Evolutionary conservation across 73 alveolate species (phyloP), one percentile per base, ranked within the genome.

Genomic region (Breviolum minutum): DNA sequence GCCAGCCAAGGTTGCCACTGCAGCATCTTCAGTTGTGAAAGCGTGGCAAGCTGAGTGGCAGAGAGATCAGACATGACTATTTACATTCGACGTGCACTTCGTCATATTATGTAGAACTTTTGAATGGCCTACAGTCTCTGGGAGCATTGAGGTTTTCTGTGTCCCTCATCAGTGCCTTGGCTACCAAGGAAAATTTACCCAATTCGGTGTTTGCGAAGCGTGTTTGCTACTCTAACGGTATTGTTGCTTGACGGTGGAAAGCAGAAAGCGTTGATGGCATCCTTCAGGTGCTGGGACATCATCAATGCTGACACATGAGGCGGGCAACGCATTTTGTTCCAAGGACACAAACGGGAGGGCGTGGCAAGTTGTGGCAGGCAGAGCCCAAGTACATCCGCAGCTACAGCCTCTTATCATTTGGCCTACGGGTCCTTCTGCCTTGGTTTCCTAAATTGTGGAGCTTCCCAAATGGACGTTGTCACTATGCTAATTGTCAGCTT

Each of bases 401-500:
- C 88, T 92, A 74, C 98, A 92, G 98, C 90, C 98, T 92, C 68
- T 54, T 92, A 17, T 92, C 98, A 26, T 92, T 92, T 30, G 98
- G 98, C 80, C 29, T 92, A 79, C 91, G 83, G 97, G 97, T 82
- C 27, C 70, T 30, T 19, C 40, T 54, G 92, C 92, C 86, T 71
- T 22, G 19, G 82, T 71, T 20, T 73, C 82, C 83, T 73, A 13
- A 13, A 73, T 26, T 73, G 16, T 40, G 54, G 54, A 40, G 3
- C 54, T 40, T 40, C 54, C 54, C 54, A 40, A 40, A 40, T 40
- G 27, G n/a, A n/a, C n/a, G n/a, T 19, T 20, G 16, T 12, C 22
- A 73, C 13, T 26, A 26, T 73, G 60, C 54, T 73, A 2, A 3
- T 27, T 48, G 90, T 7, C 40, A 16, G 61, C 22, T 20, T 81